Conservation (phyloP, 306 rosid species). For the Neltuma alba region DNA sequence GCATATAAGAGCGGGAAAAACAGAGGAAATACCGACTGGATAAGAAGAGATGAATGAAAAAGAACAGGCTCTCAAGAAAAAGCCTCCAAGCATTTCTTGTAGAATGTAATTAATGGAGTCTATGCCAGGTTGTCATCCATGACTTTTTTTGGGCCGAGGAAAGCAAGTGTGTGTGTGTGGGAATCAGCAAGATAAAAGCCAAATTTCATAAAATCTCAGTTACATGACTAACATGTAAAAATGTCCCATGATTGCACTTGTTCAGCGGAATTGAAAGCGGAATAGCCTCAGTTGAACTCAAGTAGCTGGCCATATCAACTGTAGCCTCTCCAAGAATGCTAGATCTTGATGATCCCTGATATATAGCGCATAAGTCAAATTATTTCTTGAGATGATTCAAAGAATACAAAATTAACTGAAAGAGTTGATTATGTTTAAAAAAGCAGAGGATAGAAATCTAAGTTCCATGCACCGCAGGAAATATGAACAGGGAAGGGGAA, state of each 20-base stretch:
- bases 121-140: neutral
- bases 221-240: slow-evolving; percentile 54
- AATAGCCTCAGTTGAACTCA: slow-evolving; percentile 48
- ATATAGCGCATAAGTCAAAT: neutral
- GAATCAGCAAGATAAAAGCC: slow-evolving; percentile 1
- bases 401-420: slow-evolving; percentile 19
- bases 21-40: slow-evolving; percentile 17
- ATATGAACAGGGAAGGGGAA: neutral
- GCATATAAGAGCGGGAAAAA: slow-evolving; percentile 17
- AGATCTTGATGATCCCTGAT: slow-evolving; percentile 61
- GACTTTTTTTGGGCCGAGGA: neutral
- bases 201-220: slow-evolving; percentile 18
- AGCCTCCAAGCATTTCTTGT: neutral
- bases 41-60: slow-evolving; percentile 28
- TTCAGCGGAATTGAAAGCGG: slow-evolving; percentile 57
- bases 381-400: slow-evolving; percentile 22
- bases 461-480: neutral
- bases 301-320: slow-evolving; percentile 48
- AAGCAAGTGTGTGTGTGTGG: too few relatives aligned
- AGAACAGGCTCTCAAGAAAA: neutral
- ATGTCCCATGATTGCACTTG: slow-evolving; percentile 56
- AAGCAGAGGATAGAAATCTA: neutral
- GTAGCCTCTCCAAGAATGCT: slow-evolving; percentile 66
- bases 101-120: neutral
- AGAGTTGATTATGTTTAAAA: slow-evolving; percentile 23